These are phyloP conservation scores for Coemansia sp. DNA, from an alignment of 192 early-diverging fungal genomes.

Conservation along the genomic window DNA sequence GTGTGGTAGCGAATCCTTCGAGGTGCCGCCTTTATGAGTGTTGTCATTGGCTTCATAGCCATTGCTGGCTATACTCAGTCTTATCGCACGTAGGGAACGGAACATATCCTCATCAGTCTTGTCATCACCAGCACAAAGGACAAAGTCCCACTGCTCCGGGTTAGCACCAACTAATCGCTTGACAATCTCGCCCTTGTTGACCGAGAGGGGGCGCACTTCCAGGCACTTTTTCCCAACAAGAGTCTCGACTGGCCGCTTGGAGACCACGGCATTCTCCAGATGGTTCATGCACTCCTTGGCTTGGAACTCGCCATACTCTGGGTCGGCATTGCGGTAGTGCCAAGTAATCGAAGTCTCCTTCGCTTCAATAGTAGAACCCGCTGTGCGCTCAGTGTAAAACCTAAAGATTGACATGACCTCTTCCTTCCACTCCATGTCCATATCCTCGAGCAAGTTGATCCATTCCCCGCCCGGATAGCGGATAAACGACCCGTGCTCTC, in stretches of 20 bases:
- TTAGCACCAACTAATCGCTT: slow-evolving; percentile 67
- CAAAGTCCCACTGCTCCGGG: slow-evolving; percentile 77
- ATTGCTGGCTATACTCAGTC: slow-evolving; percentile 13
- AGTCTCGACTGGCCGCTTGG: slow-evolving; percentile 93
- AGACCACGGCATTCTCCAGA: slow-evolving; percentile 83
- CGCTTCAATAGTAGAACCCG: slow-evolving; percentile 89
- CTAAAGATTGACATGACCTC: slow-evolving; percentile 92
- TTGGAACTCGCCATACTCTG: slow-evolving; percentile 93
- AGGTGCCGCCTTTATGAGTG: not conserved
- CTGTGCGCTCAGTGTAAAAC: slow-evolving; percentile 94
- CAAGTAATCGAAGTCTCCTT: slow-evolving; percentile 93
- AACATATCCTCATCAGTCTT: slow-evolving; percentile 99
- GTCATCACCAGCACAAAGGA: slow-evolving; percentile 95
- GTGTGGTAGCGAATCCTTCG: slow-evolving; percentile 20
- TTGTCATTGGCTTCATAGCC: not conserved
- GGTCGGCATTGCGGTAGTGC: slow-evolving; percentile 96
- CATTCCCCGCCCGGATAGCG: slow-evolving; percentile 77
- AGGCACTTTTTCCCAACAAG: slow-evolving; percentile 96
- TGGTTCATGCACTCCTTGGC: slow-evolving; percentile 97
- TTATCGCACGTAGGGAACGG: slow-evolving; percentile 56
- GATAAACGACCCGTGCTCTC: slow-evolving; percentile 95
- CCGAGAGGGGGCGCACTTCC: slow-evolving; percentile 86
- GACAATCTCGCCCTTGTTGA: slow-evolving; percentile 98
- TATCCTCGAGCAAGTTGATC: slow-evolving; percentile 67
- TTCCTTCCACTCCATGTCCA: slow-evolving; percentile 91